phyloP scores from a whole-genome alignment of 139 green algal species.

The Chlorella sp. region DNA sequence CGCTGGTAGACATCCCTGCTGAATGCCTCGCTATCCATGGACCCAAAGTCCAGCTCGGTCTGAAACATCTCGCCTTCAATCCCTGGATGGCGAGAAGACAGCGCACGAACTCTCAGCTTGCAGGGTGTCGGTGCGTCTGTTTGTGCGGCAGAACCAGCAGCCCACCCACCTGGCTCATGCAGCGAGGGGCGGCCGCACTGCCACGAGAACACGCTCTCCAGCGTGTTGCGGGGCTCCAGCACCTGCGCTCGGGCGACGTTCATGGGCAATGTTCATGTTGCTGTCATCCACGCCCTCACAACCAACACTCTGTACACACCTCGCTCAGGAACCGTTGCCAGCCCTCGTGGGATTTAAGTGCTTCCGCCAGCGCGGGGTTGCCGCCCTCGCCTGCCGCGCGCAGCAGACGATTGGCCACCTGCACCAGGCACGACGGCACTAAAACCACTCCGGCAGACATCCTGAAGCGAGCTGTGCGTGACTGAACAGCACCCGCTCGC shows the following conservation, averaged over 20 bases:
- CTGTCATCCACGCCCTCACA: no score
- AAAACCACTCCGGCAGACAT: no score
- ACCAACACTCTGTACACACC: no score
- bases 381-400: not conserved
- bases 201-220: conserved; percentile 36
- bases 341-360: no score
- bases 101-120: no score
- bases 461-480: no score
- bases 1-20: conserved; percentile 33
- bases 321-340: no score
- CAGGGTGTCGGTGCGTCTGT: no score
- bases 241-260: not conserved
- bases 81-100: not conserved
- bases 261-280: conserved; percentile 1
- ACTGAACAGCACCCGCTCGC: no score
- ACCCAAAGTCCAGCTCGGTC: conserved; percentile 34
- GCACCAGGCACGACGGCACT: conserved; percentile 45
- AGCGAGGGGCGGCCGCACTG: conserved; percentile 39
- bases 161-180: conserved; percentile 25
- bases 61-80: conserved; percentile 29
- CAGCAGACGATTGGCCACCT: not conserved
- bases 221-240: conserved; percentile 34
- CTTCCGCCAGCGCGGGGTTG: not conserved
- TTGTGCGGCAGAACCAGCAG: not conserved
- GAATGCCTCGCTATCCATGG: conserved; percentile 21